A percentile compares a stretch with the other conserved stretches of the same genome.
Evolutionary conservation across 495 filamentous ascomycete genomes (phyloP).

Genomic region (Xylaria scruposa): DNA sequence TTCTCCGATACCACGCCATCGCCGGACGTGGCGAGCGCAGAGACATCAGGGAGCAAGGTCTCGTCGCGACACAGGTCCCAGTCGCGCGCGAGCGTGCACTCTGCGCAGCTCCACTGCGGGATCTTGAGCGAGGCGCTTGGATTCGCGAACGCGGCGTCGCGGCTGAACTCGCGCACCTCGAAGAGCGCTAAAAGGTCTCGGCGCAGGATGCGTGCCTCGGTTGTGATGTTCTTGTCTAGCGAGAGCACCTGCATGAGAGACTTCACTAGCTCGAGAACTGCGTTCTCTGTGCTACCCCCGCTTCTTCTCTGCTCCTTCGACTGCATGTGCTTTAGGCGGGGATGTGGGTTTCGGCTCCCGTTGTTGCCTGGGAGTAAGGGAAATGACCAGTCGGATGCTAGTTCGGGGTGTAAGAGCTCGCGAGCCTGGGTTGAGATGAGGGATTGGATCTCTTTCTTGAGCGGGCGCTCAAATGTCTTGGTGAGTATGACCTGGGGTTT

Average conservation of each 20-base stretch:
- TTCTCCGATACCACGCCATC: slow-evolving; percentile 23
- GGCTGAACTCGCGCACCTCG: slow-evolving; percentile 91
- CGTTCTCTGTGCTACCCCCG: slow-evolving; percentile 56
- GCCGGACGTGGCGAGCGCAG: slow-evolving; percentile 23
- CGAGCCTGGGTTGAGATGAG: slow-evolving; percentile 84
- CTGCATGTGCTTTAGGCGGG: slow-evolving; percentile 35
- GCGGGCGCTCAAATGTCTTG: slow-evolving; percentile 80
- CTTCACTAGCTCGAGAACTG: slow-evolving; percentile 88
- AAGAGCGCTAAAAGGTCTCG: slow-evolving; percentile 89
- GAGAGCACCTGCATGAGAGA: slow-evolving; percentile 87
- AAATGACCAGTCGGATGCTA: slow-evolving; percentile 87
- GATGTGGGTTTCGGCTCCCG: slow-evolving; percentile 51
- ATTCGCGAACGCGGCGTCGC: slow-evolving; percentile 85
- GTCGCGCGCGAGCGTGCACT: slow-evolving; percentile 86
- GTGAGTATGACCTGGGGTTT: slow-evolving; percentile 70
- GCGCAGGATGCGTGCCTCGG: slow-evolving; percentile 84
- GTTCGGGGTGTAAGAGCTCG: slow-evolving; percentile 87
- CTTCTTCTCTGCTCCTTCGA: slow-evolving; percentile 43
- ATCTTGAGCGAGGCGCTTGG: slow-evolving; percentile 78
- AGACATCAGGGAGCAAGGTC: slow-evolving; percentile 68
- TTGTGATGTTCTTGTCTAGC: slow-evolving; percentile 83
- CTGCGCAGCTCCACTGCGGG: slow-evolving; percentile 78
- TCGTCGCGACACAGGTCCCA: slow-evolving; percentile 95
- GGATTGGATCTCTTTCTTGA: slow-evolving; percentile 83
- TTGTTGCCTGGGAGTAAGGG: slow-evolving; percentile 77